Evolutionary conservation across 2,329 filamentous ascomycete genomes (phyloP).

Genomic region (Aspergillus novoparasiticus): DNA sequence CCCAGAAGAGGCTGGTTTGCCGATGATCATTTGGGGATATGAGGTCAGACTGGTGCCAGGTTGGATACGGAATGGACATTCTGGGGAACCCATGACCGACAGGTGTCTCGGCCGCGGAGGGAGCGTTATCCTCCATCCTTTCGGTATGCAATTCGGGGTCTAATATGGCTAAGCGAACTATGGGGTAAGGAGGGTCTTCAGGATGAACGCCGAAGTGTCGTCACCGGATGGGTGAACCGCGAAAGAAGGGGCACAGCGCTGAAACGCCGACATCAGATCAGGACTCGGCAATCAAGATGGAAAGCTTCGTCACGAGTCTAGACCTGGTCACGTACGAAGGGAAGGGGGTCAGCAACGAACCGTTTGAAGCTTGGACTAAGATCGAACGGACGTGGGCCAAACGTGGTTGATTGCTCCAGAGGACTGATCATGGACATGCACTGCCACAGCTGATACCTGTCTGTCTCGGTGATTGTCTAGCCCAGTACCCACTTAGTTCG

Average conservation of each 20-base stretch:
- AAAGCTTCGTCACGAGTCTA: slow-evolving; percentile 20
- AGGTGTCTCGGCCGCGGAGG: slow-evolving; percentile 19
- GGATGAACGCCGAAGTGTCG: slow-evolving; percentile 1
- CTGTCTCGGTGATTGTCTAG: neutral
- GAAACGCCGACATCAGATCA: slow-evolving; percentile 20
- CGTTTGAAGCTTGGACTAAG: slow-evolving; percentile 19
- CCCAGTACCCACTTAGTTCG: neutral
- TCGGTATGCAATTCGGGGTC: slow-evolving; percentile 17
- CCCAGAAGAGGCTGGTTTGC: slow-evolving; percentile 9
- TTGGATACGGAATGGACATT: slow-evolving; percentile 17
- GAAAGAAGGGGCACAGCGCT: slow-evolving; percentile 18
- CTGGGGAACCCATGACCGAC: slow-evolving; percentile 21
- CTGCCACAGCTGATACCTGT: slow-evolving; percentile 16
- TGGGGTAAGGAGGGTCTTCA: neutral
- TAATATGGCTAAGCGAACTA: slow-evolving; percentile 6
- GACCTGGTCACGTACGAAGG: slow-evolving; percentile 6
- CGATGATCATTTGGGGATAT: slow-evolving; percentile 13
- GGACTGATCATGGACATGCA: slow-evolving; percentile 18
- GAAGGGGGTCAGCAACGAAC: slow-evolving; percentile 7
- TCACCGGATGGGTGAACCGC: slow-evolving; percentile 13
- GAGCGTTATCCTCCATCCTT: slow-evolving; percentile 11
- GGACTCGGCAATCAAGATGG: slow-evolving; percentile 13
- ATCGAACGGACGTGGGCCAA: slow-evolving; percentile 20
- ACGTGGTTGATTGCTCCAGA: slow-evolving; percentile 23
- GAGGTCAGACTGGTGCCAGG: neutral